phyloP scores from a whole-genome alignment of 2,329 filamentous ascomycete genomes.

The Myriosclerotinia duriaeana region DNA sequence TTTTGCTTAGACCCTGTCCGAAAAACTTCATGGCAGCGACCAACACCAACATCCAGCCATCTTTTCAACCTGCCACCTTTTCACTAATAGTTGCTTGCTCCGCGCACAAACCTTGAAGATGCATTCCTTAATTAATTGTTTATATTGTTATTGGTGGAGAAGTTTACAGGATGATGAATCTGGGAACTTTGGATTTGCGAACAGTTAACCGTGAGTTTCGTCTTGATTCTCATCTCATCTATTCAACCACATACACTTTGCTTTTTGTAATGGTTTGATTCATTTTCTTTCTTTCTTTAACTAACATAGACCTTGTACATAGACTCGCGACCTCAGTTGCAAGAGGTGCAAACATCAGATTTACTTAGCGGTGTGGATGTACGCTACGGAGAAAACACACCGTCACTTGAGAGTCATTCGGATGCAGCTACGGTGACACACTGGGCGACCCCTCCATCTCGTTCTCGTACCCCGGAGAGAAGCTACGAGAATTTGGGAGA shows the following conservation, averaged over 20 bases:
- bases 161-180: slow-evolving; percentile 34
- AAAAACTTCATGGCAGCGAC: slow-evolving; percentile 12
- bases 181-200: slow-evolving; percentile 32
- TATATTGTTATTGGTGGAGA: slow-evolving; percentile 30
- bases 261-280: neutral
- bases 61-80: slow-evolving; percentile 20
- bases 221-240: neutral
- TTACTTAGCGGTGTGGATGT: slow-evolving; percentile 30
- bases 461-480: slow-evolving; percentile 1
- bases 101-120: slow-evolving; percentile 31
- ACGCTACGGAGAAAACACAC: slow-evolving; percentile 28
- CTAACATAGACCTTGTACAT: slow-evolving; percentile 26
- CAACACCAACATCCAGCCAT: slow-evolving; percentile 21
- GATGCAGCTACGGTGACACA: slow-evolving; percentile 35
- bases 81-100: slow-evolving; percentile 12
- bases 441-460: slow-evolving; percentile 35
- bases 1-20: slow-evolving; percentile 12
- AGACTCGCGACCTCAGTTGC: slow-evolving; percentile 35
- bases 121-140: slow-evolving; percentile 35
- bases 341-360: slow-evolving; percentile 30
- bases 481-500: slow-evolving; percentile 14
- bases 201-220: slow-evolving; percentile 35
- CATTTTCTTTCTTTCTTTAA: slow-evolving; percentile 24
- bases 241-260: neutral
- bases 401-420: slow-evolving; percentile 32